A percentile compares a stretch with the other conserved stretches of the same genome.
These are phyloP conservation scores for Phytopythium delawarense DNA, from an alignment of 352 stramenopile species.

Conservation along the genomic window DNA sequence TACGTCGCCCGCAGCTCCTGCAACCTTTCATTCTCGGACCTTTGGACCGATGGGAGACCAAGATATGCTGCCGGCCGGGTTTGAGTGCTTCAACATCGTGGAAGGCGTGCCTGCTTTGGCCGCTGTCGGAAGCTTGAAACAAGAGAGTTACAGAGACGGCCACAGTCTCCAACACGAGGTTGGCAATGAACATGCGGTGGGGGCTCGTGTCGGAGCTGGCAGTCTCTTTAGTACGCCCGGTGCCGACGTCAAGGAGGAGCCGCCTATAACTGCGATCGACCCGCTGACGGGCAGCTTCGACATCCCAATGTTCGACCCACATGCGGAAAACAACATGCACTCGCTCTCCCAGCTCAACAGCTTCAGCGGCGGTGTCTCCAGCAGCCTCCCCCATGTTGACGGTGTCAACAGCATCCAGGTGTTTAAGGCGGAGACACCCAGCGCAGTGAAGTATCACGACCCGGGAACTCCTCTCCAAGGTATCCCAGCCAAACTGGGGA, in stretches of 20 bases:
- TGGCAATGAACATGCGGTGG: slow-evolving; percentile 5
- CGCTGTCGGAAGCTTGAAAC: neutral
- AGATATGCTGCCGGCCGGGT: slow-evolving; percentile 30
- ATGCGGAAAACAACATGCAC: slow-evolving; percentile 1
- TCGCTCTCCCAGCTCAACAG: slow-evolving; percentile 6
- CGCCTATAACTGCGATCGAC: neutral
- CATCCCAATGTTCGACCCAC: neutral
- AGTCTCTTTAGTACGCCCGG: slow-evolving; percentile 1
- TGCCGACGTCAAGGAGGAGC: neutral
- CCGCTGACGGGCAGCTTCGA: neutral
- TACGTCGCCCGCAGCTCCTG: neutral
- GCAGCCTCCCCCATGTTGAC: neutral
- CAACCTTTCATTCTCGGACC: slow-evolving; percentile 21
- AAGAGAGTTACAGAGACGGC: slow-evolving; percentile 1
- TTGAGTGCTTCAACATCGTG: slow-evolving; percentile 45
- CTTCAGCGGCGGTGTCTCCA: neutral
- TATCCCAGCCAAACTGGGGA: slow-evolving; percentile 4
- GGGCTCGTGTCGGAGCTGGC: neutral
- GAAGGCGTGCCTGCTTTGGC: slow-evolving; percentile 12
- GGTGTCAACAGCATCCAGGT: neutral
- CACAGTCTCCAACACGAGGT: slow-evolving; percentile 1
- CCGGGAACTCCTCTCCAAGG: slow-evolving; percentile 4
- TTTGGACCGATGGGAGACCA: slow-evolving; percentile 27
- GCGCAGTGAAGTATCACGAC: neutral
- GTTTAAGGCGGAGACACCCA: neutral